Evolutionary conservation across 768 basidiomycete genomes (phyloP).

Genomic region (Fomitopsis serialis): DNA sequence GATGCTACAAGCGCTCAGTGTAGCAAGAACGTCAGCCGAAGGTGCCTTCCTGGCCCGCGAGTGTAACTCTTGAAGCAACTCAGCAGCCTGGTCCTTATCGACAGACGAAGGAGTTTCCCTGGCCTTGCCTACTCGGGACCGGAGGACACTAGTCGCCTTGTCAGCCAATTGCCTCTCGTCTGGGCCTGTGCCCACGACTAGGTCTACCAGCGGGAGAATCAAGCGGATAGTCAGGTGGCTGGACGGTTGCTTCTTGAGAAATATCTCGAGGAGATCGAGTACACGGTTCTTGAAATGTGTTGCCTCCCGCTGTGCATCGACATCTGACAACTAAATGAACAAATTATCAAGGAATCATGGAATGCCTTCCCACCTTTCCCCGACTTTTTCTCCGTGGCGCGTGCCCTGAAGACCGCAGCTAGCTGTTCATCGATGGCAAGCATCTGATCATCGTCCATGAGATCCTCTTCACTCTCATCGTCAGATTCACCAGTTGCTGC

Average conservation of each 20-base stretch:
- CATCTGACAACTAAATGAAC: conserved; percentile 31
- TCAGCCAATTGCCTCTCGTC: conserved; percentile 88
- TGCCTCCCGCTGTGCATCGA: conserved; percentile 78
- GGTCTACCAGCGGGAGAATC: conserved; percentile 71
- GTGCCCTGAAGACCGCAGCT: conserved; percentile 76
- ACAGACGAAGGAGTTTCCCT: conserved; percentile 56
- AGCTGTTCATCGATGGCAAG: conserved; percentile 92
- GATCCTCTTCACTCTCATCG: conserved; percentile 55
- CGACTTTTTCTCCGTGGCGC: conserved; percentile 52
- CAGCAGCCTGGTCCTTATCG: conserved; percentile 37
- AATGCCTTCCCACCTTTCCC: conserved; percentile 52
- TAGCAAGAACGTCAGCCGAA: conserved; percentile 54
- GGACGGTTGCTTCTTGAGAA: conserved; percentile 71
- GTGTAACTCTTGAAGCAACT: conserved; percentile 62
- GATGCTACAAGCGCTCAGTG: conserved; percentile 64
- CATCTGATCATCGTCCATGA: conserved; percentile 98
- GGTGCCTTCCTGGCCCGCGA: conserved; percentile 61
- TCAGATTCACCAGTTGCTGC: conserved; percentile 53
- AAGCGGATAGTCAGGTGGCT: conserved; percentile 63
- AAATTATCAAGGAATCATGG: not conserved
- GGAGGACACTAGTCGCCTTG: conserved; percentile 79
- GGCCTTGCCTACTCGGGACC: conserved; percentile 64
- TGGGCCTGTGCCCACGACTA: conserved; percentile 56
- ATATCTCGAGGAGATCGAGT: conserved; percentile 89
- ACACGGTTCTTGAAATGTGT: conserved; percentile 96